These are phyloP conservation scores for Bonia amplexicaulis DNA, from an alignment of 176 grass and related monocot species.

Conservation along the genomic window DNA sequence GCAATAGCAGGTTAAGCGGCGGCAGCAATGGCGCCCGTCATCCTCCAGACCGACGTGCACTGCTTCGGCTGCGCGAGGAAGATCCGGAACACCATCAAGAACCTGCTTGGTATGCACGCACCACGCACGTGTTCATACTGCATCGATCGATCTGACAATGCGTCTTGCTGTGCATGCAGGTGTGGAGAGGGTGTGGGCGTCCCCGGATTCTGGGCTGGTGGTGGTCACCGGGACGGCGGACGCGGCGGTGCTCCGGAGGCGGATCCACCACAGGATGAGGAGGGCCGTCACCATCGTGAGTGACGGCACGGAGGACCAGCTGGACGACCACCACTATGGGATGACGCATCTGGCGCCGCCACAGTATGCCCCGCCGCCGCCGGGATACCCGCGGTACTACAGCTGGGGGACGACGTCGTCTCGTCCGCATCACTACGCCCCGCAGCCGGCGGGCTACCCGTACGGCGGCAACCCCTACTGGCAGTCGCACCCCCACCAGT, in stretches of 20 bases:
- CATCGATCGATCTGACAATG: neutral
- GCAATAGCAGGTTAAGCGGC: neutral
- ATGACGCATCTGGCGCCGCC: neutral
- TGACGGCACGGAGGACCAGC: neutral
- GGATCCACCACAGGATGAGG: neutral
- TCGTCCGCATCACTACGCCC: neutral
- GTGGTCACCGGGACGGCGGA: neutral
- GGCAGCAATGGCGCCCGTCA: neutral
- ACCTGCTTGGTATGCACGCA: neutral
- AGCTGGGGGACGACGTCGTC: neutral
- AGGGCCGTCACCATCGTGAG: neutral
- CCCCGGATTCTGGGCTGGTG: conserved; percentile 6
- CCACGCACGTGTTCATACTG: neutral
- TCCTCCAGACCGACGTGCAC: neutral
- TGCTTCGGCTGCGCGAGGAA: neutral
- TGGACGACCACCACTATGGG: neutral
- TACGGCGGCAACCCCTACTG: neutral
- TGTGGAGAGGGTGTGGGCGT: neutral
- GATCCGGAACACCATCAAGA: neutral
- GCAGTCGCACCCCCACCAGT: neutral
- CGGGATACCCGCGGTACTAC: neutral
- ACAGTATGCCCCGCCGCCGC: neutral
- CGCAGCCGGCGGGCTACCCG: neutral
- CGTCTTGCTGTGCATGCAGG: conserved; percentile 5
- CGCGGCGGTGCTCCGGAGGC: neutral